These are phyloP conservation scores for Linnemannia exigua DNA, from an alignment of 192 early-diverging fungal species.

Conservation along the genomic window DNA sequence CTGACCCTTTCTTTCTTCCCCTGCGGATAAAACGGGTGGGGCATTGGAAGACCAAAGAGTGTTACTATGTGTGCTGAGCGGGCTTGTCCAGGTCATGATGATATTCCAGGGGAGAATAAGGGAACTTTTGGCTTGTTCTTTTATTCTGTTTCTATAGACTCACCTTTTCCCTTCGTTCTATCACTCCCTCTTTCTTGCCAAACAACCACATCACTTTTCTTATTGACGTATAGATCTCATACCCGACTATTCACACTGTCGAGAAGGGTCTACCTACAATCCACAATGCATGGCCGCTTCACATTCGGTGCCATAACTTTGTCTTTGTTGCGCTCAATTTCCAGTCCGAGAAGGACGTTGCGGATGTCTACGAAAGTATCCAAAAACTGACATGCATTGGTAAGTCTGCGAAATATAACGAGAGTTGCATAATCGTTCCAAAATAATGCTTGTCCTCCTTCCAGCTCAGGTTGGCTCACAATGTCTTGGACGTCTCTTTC, in stretches of 20 bases:
- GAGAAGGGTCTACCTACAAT: constrained; percentile 72
- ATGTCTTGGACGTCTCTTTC: background rate
- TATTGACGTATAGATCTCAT: constrained; percentile 72
- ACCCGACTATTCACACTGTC: constrained; percentile 88
- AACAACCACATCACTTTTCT: background rate
- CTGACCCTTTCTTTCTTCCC: background rate
- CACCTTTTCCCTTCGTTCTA: background rate
- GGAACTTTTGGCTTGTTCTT: background rate
- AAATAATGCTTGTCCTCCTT: background rate
- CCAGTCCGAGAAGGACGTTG: constrained; percentile 74
- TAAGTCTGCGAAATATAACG: constrained; percentile 48
- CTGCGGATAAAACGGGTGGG: background rate
- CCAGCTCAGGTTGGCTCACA: background rate
- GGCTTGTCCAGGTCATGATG: background rate
- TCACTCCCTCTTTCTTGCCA: background rate
- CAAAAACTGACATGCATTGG: constrained; percentile 86
- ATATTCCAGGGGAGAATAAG: background rate
- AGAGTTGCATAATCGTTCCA: background rate
- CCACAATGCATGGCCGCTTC: constrained; percentile 61
- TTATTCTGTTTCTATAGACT: background rate
- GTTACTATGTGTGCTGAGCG: background rate
- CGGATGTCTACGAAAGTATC: constrained; percentile 83
- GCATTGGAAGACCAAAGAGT: background rate
- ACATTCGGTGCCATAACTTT: constrained; percentile 89
- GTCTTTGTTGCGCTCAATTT: constrained; percentile 79